These are phyloP conservation scores for Gossypium trilobum DNA, from an alignment of 441 rosid genomes.

Conservation along the genomic window DNA sequence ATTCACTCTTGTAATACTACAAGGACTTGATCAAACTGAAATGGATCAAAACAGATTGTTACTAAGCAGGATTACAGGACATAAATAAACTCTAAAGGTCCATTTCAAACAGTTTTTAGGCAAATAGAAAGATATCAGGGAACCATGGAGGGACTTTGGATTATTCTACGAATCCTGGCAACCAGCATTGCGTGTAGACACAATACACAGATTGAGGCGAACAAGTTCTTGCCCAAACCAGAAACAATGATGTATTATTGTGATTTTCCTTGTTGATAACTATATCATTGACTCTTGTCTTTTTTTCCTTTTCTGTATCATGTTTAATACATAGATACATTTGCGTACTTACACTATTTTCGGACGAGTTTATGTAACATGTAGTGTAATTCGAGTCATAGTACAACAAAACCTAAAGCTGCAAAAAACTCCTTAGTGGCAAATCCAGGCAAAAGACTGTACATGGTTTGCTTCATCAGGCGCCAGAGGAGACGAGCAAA, in stretches of 20 bases:
- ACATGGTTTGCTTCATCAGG: neutral
- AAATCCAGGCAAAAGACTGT: neutral
- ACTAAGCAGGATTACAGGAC: neutral
- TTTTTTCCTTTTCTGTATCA: neutral
- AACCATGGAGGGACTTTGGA: too few species aligned
- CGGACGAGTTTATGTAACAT: neutral
- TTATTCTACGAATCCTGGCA: neutral
- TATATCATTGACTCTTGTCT: neutral
- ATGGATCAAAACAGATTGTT: neutral
- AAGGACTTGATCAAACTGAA: neutral
- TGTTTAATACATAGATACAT: neutral
- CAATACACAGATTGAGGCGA: neutral
- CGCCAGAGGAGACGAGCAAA: neutral
- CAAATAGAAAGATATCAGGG: neutral
- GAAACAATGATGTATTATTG: neutral
- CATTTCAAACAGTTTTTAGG: neutral
- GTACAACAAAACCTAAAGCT: neutral
- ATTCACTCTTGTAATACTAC: neutral
- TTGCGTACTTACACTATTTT: neutral
- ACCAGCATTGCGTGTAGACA: neutral
- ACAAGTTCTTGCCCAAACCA: neutral
- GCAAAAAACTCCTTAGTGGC: neutral
- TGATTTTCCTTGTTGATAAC: neutral
- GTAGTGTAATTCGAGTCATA: neutral
- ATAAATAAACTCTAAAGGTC: neutral